phyloP scores from a whole-genome alignment of 805 yeast species.

The Komagataella phaffii region DNA sequence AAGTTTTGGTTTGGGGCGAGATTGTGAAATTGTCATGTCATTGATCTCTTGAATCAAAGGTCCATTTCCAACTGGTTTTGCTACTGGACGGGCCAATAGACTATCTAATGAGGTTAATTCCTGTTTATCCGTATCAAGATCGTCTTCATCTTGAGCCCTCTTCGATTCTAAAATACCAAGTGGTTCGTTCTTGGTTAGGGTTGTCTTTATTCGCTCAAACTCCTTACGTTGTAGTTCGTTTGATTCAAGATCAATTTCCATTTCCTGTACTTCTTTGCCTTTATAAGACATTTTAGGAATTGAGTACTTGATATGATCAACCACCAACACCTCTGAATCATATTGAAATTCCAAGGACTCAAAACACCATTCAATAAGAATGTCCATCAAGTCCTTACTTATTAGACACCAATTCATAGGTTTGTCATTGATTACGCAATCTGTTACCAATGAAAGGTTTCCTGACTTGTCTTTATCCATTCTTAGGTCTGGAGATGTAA shows the following conservation, averaged over 20 bases:
- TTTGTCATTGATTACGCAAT: constrained; percentile 60
- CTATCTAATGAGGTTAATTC: constrained; percentile 6
- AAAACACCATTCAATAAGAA: constrained; percentile 72
- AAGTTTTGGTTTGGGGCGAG: neutral
- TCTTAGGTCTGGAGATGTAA: constrained; percentile 43
- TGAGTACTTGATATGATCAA: constrained; percentile 47
- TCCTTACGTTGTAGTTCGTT: constrained; percentile 22
- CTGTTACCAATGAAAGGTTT: constrained; percentile 47
- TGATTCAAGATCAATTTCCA: constrained; percentile 27
- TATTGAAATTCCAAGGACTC: constrained; percentile 43
- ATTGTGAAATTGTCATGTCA: constrained; percentile 10
- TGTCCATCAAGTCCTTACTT: constrained; percentile 45
- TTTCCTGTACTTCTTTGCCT: constrained; percentile 39
- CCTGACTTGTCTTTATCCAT: constrained; percentile 61
- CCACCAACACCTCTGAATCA: constrained; percentile 22
- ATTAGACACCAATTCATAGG: constrained; percentile 50
- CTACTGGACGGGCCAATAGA: constrained; percentile 1
- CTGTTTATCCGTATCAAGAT: neutral
- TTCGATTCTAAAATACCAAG: constrained; percentile 28
- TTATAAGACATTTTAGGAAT: constrained; percentile 64
- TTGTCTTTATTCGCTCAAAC: constrained; percentile 14
- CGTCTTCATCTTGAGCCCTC: constrained; percentile 10
- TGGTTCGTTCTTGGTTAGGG: constrained; percentile 26
- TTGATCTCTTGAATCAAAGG: constrained; percentile 46
- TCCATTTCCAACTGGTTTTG: constrained; percentile 8